A percentile compares a stretch with the other conserved stretches of the same genome.
These are phyloP conservation scores for Triadica sebifera DNA, from an alignment of 345 rosid species.

Conservation along the genomic window DNA sequence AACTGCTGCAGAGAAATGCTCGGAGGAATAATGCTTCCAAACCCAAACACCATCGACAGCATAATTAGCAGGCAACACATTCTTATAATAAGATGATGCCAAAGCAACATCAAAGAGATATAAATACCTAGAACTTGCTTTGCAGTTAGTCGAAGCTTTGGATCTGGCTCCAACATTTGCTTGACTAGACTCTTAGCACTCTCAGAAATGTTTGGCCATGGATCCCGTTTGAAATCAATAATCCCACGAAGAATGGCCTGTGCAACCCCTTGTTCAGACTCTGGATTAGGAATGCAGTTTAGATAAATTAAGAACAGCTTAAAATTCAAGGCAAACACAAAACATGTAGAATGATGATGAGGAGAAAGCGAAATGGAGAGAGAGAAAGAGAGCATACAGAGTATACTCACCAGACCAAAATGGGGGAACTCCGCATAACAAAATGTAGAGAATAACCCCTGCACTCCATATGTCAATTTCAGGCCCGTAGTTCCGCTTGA, in stretches of 20 bases:
- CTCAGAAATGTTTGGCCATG: slow-evolving; percentile 98
- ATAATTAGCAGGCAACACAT: neutral
- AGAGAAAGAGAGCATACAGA: neutral
- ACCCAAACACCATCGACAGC: neutral
- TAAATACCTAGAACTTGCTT: slow-evolving; percentile 91
- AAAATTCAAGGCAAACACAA: neutral
- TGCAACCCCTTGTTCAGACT: slow-evolving; percentile 99
- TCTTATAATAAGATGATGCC: neutral
- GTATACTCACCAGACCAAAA: slow-evolving; percentile 90
- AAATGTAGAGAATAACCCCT: slow-evolving; percentile 93
- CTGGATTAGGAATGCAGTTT: slow-evolving; percentile 39
- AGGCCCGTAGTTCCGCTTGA: slow-evolving; percentile 93
- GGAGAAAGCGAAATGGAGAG: neutral
- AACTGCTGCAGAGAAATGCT: neutral
- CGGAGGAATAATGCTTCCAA: neutral
- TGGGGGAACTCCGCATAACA: slow-evolving; percentile 97
- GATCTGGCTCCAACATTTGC: slow-evolving; percentile 99
- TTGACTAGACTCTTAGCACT: slow-evolving; percentile 81
- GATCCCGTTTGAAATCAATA: slow-evolving; percentile 97
- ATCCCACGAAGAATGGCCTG: slow-evolving; percentile 95
- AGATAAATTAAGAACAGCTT: neutral
- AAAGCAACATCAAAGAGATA: slow-evolving; percentile 17
- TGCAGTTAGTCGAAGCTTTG: slow-evolving; percentile 85
- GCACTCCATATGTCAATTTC: slow-evolving; percentile 99
- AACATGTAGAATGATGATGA: neutral